A percentile compares a stretch with the other conserved stretches of the same genome.
These are phyloP conservation scores for Nigrospora osmanthi DNA, from an alignment of 2,329 filamentous ascomycete genomes.

Conservation along the genomic window DNA sequence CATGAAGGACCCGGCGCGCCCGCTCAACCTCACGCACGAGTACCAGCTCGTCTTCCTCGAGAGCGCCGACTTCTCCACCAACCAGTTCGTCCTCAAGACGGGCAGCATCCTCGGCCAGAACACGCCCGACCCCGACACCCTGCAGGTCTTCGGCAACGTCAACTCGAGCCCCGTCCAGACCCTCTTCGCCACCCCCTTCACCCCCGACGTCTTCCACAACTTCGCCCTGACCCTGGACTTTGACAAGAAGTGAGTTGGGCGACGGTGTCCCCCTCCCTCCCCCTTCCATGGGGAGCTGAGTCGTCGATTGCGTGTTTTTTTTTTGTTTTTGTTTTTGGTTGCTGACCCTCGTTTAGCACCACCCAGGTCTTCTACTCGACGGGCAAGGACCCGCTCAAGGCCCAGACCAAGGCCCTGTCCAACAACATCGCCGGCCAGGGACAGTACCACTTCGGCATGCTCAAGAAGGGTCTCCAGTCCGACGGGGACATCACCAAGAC, in stretches of 20 bases:
- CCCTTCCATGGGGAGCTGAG: too few species aligned
- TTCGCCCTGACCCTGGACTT: slow-evolving; percentile 54
- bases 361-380: slow-evolving; percentile 50
- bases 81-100: slow-evolving; percentile 47
- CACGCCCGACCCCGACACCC: slow-evolving; percentile 26
- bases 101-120: slow-evolving; percentile 38
- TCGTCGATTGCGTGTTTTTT: too few species aligned
- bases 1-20: slow-evolving; percentile 39
- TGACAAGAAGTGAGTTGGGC: slow-evolving; percentile 36
- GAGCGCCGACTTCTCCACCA: slow-evolving; percentile 35
- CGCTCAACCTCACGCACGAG: slow-evolving; percentile 53
- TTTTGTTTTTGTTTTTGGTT: too few species aligned
- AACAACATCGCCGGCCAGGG: slow-evolving; percentile 50
- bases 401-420: slow-evolving; percentile 33
- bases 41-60: slow-evolving; percentile 49
- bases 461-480: slow-evolving; percentile 50
- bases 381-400: slow-evolving; percentile 32
- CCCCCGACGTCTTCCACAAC: slow-evolving; percentile 49
- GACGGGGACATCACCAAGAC: slow-evolving; percentile 35
- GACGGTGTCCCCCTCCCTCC: too few species aligned
- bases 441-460: slow-evolving; percentile 53
- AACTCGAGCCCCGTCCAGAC: slow-evolving; percentile 35
- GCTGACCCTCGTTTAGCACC: slow-evolving; percentile 28
- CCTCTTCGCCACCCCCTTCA: slow-evolving; percentile 44
- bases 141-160: slow-evolving; percentile 39